A percentile compares a stretch with the other conserved stretches of the same genome.
Evolutionary conservation across 2,329 filamentous ascomycete species (phyloP).

Genomic region (Penicillium sp.): DNA sequence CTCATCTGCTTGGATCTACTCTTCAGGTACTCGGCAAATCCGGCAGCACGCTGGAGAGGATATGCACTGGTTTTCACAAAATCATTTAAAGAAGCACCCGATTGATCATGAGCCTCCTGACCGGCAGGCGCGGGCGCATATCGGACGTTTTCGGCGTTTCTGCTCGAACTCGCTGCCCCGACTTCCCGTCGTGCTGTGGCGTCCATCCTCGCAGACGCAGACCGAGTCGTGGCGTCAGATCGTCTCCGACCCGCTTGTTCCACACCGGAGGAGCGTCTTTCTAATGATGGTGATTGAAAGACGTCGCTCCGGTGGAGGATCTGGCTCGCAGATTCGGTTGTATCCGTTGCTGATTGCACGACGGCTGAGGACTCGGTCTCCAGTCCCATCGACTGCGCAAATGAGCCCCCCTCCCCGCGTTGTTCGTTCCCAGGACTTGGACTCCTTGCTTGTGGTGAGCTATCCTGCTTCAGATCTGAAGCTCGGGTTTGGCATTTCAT

Average conservation of each 20-base stretch:
- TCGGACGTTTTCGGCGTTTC: conserved; percentile 12
- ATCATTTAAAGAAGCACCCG: conserved; percentile 53
- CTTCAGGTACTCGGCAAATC: conserved; percentile 76
- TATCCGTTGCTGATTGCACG: conserved; percentile 66
- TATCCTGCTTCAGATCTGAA: not conserved
- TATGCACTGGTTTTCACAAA: conserved; percentile 62
- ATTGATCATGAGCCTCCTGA: conserved; percentile 16
- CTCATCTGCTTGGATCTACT: conserved; percentile 76
- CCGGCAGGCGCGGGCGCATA: conserved; percentile 23
- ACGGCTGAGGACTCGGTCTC: conserved; percentile 67
- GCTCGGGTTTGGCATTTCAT: conserved; percentile 8
- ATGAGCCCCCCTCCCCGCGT: conserved; percentile 67
- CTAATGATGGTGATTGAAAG: conserved; percentile 63
- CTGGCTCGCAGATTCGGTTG: conserved; percentile 78
- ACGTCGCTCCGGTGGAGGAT: conserved; percentile 83
- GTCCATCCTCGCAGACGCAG: conserved; percentile 24
- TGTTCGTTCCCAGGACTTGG: conserved; percentile 57
- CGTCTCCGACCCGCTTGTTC: conserved; percentile 26
- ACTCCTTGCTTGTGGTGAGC: conserved; percentile 49
- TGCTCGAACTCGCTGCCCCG: conserved; percentile 5
- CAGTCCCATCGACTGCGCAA: conserved; percentile 68
- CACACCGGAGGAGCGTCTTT: conserved; percentile 25
- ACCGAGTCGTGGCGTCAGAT: conserved; percentile 36
- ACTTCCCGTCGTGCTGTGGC: conserved; percentile 3
- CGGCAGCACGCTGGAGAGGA: conserved; percentile 75